Evolutionary conservation across 164 flowering plant genomes (phyloP), one percentile per base, ranked within the genome.

Genomic region (Tinospora cordifolia): DNA sequence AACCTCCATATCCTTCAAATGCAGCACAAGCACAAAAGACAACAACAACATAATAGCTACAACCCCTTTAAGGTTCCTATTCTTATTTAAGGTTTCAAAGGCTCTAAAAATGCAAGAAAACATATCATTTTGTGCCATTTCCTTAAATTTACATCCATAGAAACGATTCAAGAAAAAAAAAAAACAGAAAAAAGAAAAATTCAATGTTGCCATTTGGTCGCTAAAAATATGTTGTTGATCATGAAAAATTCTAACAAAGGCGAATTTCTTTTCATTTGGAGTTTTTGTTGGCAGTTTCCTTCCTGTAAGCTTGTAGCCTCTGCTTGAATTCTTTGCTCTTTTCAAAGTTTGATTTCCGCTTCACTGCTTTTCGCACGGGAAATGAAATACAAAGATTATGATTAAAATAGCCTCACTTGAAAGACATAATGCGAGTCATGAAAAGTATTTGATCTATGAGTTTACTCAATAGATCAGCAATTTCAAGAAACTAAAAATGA

Each of bases 341-440:
- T 76, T 95, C 99, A 71, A 92, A 90, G 79, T 92, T 95, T 11
- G 87, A 93, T 80, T 91, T 95, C 62, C 96, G 80, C 82, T 91
- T 95, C 76, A 87, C 17, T 58, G 93, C 96, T 88, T 91, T 92
- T 98, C 90, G 86, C 47, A 59, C 17, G 60, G 68, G 38, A 24
- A 47, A 21, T 19, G 65, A 67, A 25, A 22, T 62, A 63, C 1
- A 19, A 62, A 65, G 12, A 26, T 65, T 66, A 58, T 44, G 8
- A 24, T 15, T 1, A 46, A 34, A 41, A 47, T 7, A 6, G 51
- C 9, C 11, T 10, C 34, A 7, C 10, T 3, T 40, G 10, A 25
- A n/a, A 44, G 24, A 71, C 13, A 57, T 11, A 24, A 46, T 14
- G 38, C n/a, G 17, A 62, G 0, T 19, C 13, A 47, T n/a, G n/a